Percentiles rank a stretch among this genome's conserved stretches.
Evolutionary conservation across 2,329 filamentous ascomycete genomes (phyloP).

Genomic region (Phialophora expanda): DNA sequence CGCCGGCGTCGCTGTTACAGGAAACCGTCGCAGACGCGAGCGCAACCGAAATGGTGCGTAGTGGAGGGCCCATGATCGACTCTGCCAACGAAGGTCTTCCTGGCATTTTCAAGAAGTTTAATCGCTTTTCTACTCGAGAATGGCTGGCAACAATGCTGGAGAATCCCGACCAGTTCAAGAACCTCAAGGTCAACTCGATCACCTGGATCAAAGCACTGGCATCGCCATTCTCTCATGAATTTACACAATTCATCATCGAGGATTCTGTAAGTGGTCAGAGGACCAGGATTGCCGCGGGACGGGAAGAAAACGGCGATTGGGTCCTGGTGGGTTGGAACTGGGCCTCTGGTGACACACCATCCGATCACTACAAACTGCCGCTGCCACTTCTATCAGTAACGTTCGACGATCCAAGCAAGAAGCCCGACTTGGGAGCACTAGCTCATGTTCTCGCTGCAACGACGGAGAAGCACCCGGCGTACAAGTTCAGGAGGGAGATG

Average conservation of each 20-base stretch:
- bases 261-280: conserved; percentile 25
- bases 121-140: conserved; percentile 24
- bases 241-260: conserved; percentile 36
- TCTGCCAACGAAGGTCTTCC: conserved; percentile 10
- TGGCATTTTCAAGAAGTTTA: conserved; percentile 18
- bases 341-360: conserved; percentile 27
- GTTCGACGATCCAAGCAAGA: conserved; percentile 18
- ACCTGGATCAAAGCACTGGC: conserved; percentile 38
- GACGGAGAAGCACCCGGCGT: conserved; percentile 24
- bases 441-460: conserved; percentile 27
- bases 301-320: conserved; percentile 36
- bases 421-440: conserved; percentile 25
- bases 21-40: background rate
- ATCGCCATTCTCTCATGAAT: conserved; percentile 38
- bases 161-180: conserved; percentile 7
- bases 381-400: conserved; percentile 34
- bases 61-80: background rate
- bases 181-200: conserved; percentile 31
- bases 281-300: conserved; percentile 30
- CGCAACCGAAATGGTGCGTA: background rate
- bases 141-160: conserved; percentile 20
- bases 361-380: conserved; percentile 33
- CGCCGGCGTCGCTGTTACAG: background rate
- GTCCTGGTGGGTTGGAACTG: conserved; percentile 32
- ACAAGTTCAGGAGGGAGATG: conserved; percentile 33